Base-by-base conservation (phyloP, 805 yeast species). In the Nakazawaea molendinolei region DNA sequence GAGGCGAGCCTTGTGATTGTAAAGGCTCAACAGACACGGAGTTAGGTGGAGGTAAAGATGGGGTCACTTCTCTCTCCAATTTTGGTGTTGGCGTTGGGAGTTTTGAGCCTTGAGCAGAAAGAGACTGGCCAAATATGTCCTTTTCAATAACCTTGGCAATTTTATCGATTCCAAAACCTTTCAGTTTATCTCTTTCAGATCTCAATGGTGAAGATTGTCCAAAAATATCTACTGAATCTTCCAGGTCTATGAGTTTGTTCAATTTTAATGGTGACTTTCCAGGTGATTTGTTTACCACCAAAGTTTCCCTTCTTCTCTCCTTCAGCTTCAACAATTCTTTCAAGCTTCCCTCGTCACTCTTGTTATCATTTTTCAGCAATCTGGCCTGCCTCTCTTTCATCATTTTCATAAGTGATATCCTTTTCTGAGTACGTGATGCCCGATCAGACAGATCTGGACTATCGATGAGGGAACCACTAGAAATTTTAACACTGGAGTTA, bases 171-270 rank as follows among this genome's bases (percentile, higher is more conserved):
- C 30, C 39, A 23, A 23, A 31, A 18, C 12, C 8, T 8, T 10
- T 23, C n/a, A 7, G 10, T 9, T 12, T 8, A 5, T 10, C 5
- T n/a, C 6, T n/a, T 5, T 20, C 27, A 4, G 18, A 15, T 20
- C 36, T 31, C 10, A 37, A 29, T 6, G 40, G 40, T 9, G 40
- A 37, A 9, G 25, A 17, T 13, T 27, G 31, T 16, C 36, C 28
- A 33, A 37, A 37, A n/a, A 37, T 31, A 18, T 36, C 39, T 10
- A 16, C 28, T 3, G 5, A 19, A 12, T 23, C 34, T 4, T 31
- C 35, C 5, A 9, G 27, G 28, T 37, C 40, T 13, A 37, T 26
- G 15, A 37, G 28, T 22, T 37, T 37, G 21, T 37, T 37, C 36
- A 28, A 13, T 16, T 38, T 38, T 26, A 37, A 32, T 5, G 40